Percentiles rank a stretch among this genome's conserved stretches.
These are phyloP conservation scores for Tubosaeta sp. DNA, from an alignment of 768 basidiomycete genomes.

Conservation along the genomic window DNA sequence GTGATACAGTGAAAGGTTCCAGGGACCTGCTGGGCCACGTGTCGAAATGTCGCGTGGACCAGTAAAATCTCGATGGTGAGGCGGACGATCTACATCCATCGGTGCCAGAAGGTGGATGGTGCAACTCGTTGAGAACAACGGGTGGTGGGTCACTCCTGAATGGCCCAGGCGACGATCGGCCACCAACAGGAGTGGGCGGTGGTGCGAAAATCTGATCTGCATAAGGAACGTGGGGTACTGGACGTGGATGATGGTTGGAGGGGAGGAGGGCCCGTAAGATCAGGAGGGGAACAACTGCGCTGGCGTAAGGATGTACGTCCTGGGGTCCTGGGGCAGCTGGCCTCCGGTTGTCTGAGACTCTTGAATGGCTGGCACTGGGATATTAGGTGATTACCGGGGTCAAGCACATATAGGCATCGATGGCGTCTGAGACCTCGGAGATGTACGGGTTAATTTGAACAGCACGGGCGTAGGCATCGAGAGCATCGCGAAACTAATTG, in stretches of 20 bases:
- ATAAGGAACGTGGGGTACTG: too few relatives aligned
- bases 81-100: conserved; percentile 65
- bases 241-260: too few relatives aligned
- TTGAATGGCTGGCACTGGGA: conserved; percentile 62
- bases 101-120: conserved; percentile 72
- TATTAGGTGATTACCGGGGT: conserved; percentile 23
- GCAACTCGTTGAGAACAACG: conserved; percentile 69
- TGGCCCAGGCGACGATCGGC: conserved; percentile 61
- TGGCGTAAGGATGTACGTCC: conserved; percentile 61
- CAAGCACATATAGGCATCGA: too few relatives aligned
- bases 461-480: conserved; percentile 97
- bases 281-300: too few relatives aligned
- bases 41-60: conserved; percentile 39
- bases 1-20: conserved; percentile 60
- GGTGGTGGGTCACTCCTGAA: conserved; percentile 84
- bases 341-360: conserved; percentile 69
- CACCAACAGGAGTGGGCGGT: conserved; percentile 47
- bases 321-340: conserved; percentile 85
- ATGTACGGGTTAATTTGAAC: conserved; percentile 99
- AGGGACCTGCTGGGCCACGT: conserved; percentile 55
- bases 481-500: conserved; percentile 53
- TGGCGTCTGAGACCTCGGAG: conserved; percentile 38
- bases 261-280: conserved; percentile 25
- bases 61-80: conserved; percentile 54
- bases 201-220: conserved; percentile 44